phyloP scores from a whole-genome alignment of 1,284 basidiomycete species.

The Irpex sp. region DNA sequence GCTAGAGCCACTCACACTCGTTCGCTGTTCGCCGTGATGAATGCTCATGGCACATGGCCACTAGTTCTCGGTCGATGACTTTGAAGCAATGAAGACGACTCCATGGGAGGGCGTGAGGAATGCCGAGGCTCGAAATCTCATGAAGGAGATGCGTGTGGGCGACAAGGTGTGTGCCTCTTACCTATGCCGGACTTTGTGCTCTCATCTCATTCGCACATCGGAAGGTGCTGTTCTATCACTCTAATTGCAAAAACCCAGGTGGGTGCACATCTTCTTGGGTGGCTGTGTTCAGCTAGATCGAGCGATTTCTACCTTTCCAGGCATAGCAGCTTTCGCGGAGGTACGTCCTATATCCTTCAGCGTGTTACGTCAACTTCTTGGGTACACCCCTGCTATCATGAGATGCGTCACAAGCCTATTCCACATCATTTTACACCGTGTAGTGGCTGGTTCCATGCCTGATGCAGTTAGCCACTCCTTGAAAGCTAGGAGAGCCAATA shows the following conservation, averaged over 20 bases:
- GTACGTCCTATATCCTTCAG: slow-evolving; percentile 32
- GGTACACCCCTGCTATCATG: neutral
- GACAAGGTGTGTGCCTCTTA: slow-evolving; percentile 57
- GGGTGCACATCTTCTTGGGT: slow-evolving; percentile 15
- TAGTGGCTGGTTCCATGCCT: neutral
- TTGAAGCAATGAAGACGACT: slow-evolving; percentile 71
- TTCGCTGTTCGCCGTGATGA: neutral
- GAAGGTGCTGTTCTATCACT: slow-evolving; percentile 77
- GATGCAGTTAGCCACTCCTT: too few relatives aligned
- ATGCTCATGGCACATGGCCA: slow-evolving; percentile 4
- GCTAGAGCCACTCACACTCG: neutral
- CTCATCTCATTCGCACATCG: slow-evolving; percentile 1
- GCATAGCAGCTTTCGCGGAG: slow-evolving; percentile 83
- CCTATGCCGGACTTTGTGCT: neutral
- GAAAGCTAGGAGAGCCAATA: too few relatives aligned
- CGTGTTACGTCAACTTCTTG: neutral
- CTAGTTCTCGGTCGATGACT: slow-evolving; percentile 92
- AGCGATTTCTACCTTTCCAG: slow-evolving; percentile 32
- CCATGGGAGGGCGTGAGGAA: slow-evolving; percentile 93
- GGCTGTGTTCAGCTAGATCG: slow-evolving; percentile 2
- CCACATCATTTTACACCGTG: neutral
- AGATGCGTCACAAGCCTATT: neutral
- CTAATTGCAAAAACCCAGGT: slow-evolving; percentile 89
- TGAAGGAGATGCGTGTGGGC: slow-evolving; percentile 87
- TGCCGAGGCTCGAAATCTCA: slow-evolving; percentile 88